Conservation (phyloP, 139 green algal genomes). For the Haematococcus lacustris region DNA sequence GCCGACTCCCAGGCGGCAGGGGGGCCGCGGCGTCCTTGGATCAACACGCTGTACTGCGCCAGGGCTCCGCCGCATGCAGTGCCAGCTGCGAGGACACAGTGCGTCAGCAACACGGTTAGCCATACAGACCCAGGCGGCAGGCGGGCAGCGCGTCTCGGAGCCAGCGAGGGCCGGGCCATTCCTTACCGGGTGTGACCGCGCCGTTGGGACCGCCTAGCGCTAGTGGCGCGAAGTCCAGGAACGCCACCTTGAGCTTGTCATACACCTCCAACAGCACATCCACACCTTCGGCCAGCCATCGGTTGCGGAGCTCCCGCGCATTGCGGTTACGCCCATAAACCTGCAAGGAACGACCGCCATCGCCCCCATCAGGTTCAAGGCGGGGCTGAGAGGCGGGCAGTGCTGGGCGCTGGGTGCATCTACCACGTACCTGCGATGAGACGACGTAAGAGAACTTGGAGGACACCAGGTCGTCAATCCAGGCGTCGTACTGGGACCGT, state of each 20-base stretch:
- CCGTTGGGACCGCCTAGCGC: too few relatives aligned
- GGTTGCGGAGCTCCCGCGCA: conserved; percentile 23
- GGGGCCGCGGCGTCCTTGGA: conserved; percentile 40
- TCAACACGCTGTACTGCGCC: conserved; percentile 10
- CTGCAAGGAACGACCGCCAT: too few relatives aligned
- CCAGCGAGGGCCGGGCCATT: too few relatives aligned
- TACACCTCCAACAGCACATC: conserved; percentile 21
- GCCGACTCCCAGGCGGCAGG: conserved; percentile 48
- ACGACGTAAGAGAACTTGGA: conserved; percentile 74
- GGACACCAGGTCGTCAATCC: conserved; percentile 6
- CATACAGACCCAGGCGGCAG: too few relatives aligned
- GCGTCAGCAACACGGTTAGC: too few relatives aligned
- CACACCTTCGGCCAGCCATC: conserved; percentile 18
- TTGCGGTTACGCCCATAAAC: conserved; percentile 12
- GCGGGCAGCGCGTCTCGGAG: too few relatives aligned
- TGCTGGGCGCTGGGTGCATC: too few relatives aligned
- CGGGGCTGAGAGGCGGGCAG: too few relatives aligned
- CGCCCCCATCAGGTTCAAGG: too few relatives aligned
- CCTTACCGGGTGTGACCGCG: too few relatives aligned
- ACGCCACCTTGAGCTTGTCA: conserved; percentile 13
- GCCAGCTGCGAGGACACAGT: too few relatives aligned
- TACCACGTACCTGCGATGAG: conserved; percentile 57
- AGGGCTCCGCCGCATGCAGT: neutral
- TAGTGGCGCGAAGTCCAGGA: conserved; percentile 20
- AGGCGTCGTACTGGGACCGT: conserved; percentile 18